Base-by-base conservation (phyloP, 176 grass and related monocot genomes). In the Carex cristatella region DNA sequence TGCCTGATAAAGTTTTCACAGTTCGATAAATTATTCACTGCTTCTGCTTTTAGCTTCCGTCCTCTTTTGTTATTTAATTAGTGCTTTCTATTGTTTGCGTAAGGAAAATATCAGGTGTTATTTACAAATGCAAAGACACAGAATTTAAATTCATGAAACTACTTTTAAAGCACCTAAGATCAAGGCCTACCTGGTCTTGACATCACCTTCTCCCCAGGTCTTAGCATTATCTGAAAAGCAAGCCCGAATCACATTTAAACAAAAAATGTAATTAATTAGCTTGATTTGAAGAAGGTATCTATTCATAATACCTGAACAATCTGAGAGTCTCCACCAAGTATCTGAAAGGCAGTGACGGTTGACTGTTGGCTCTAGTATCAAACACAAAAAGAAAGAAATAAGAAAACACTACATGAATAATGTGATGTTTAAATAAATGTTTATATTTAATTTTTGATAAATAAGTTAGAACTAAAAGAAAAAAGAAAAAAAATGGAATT, bases 271-370 rank as follows among this genome's bases (percentile, higher is more conserved):
- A 28, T 84, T 3, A 18, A 28, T 84, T 44, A 31, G 46, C 84
- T 62, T 67, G 40, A 78, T 18, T 80, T 62, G 5, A 66, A 33
- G 53, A 69, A 85, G 30, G 37, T 18, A 65, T 46, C 10, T n/a
- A 82, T 64, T 30, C 1, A 68, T 82, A 85, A 55, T 94, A 98
- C 96, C 91, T 98, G 93, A 84, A 99, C 81, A 60, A 95, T 92
- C 84, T 99, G 93, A 76, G 92, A 92, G 81, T 99, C 96, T 79
- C 89, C 93, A 7, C 96, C 91, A 4, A 91, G 87, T 92, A 99
- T 99, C 87, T 99, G 93, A 91, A 99, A 99, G 76, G 96, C 85
- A 80, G 91, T 99, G 84, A 88, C 89, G 79, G 89, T 84, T 88
- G 85, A 84, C 83, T 95, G 61, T 11, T 85, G 88, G 82, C 90